Conservation (phyloP, 1,284 basidiomycete genomes). For the Cutaneotrichosporon sp. region DNA sequence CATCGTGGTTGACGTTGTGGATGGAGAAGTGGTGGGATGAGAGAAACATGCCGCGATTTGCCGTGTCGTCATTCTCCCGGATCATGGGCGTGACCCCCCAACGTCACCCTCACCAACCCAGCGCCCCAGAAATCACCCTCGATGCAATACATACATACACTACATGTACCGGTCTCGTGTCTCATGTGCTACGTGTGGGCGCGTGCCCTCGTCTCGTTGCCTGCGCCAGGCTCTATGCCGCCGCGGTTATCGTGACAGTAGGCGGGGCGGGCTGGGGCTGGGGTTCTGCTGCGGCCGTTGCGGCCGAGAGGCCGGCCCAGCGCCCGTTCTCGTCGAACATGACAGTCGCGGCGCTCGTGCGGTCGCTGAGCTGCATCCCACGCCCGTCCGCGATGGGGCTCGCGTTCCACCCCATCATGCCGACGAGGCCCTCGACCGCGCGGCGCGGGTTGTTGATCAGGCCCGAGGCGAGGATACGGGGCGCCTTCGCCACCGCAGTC, state of each 20-base stretch:
- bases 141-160: no score
- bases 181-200: no score
- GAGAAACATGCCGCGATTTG: not conserved
- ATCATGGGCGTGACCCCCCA: not conserved
- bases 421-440: not conserved
- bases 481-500: not conserved
- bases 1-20: not conserved
- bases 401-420: not conserved
- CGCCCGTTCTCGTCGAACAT: conserved; percentile 4
- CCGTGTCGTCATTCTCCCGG: not conserved
- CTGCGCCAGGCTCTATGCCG: no score
- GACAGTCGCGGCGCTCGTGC: not conserved
- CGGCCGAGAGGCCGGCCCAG: not conserved
- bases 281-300: no score
- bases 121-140: no score
- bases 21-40: not conserved
- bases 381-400: not conserved
- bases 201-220: no score
- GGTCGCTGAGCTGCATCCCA: not conserved
- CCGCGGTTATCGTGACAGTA: no score
- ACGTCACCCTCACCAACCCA: not conserved
- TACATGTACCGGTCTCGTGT: no score
- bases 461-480: conserved; percentile 2
- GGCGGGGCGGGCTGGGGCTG: not conserved
- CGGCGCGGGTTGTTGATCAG: not conserved